Evolutionary conservation across 2,329 filamentous ascomycete species (phyloP).

Genomic region (Microdochium trichocladiopsis): DNA sequence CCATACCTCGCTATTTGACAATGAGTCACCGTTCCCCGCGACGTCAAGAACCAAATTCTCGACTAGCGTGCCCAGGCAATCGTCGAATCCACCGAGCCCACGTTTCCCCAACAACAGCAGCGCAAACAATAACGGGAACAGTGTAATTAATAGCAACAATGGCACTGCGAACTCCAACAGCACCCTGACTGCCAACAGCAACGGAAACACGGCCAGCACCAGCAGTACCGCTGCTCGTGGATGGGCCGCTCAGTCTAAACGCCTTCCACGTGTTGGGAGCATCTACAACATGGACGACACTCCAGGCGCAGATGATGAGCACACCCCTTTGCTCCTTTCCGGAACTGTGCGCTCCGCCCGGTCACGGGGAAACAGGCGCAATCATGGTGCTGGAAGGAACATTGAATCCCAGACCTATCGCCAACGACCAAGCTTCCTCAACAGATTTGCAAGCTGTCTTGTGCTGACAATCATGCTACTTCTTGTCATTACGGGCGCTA

Average conservation of each 20-base stretch:
- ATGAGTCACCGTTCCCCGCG: constrained; percentile 71
- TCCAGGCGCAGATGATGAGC: constrained; percentile 76
- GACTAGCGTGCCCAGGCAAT: constrained; percentile 47
- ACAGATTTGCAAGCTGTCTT: constrained; percentile 78
- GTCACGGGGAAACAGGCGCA: constrained; percentile 51
- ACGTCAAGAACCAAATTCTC: constrained; percentile 56
- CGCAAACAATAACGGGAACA: constrained; percentile 15
- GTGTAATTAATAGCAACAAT: constrained; percentile 1
- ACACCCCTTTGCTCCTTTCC: constrained; percentile 66
- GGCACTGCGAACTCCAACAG: background rate
- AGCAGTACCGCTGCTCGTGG: constrained; percentile 9
- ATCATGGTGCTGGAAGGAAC: constrained; percentile 47
- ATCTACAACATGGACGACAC: constrained; percentile 77
- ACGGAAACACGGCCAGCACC: background rate
- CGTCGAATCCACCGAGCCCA: constrained; percentile 65
- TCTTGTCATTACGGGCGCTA: constrained; percentile 74
- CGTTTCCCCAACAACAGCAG: constrained; percentile 36
- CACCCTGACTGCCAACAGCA: background rate
- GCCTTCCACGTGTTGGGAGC: constrained; percentile 53
- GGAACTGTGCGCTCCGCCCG: constrained; percentile 48
- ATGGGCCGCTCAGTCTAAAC: constrained; percentile 30
- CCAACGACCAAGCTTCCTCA: constrained; percentile 54
- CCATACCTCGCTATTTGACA: constrained; percentile 67
- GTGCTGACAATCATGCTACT: constrained; percentile 77
- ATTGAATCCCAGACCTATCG: constrained; percentile 67